A percentile compares a stretch with the other conserved stretches of the same genome.
Conservation (phyloP, 768 basidiomycete genomes). For the Mycena albidolilacea region DNA sequence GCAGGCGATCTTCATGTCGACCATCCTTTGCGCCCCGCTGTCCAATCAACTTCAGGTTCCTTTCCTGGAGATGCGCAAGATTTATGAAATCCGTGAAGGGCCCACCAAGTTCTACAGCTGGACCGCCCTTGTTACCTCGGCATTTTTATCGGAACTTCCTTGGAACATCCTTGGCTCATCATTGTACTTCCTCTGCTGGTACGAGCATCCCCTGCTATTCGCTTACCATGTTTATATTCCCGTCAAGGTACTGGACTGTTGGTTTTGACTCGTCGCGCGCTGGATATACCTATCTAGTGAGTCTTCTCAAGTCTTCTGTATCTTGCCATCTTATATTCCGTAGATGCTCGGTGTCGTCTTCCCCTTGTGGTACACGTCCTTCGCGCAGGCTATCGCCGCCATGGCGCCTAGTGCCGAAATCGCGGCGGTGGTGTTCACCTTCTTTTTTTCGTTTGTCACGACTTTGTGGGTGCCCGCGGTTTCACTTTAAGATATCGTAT, state of each 20-base stretch:
- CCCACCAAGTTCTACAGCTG: constrained; percentile 77
- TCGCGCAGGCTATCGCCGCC: constrained; percentile 73
- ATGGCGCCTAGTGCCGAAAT: constrained; percentile 74
- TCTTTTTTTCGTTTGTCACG: constrained; percentile 73
- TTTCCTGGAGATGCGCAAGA: constrained; percentile 68
- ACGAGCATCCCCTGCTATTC: background rate
- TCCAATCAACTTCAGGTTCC: constrained; percentile 75
- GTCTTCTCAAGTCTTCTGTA: background rate
- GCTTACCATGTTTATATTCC: background rate
- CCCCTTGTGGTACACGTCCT: constrained; percentile 73
- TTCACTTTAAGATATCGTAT: background rate
- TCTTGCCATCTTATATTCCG: background rate
- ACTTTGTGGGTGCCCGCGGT: constrained; percentile 64
- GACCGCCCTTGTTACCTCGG: constrained; percentile 69
- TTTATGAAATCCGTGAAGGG: constrained; percentile 80
- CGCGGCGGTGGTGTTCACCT: constrained; percentile 69
- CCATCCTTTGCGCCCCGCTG: constrained; percentile 67
- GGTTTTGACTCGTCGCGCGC: constrained; percentile 68
- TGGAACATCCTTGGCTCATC: constrained; percentile 74
- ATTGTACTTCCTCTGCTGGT: constrained; percentile 75
- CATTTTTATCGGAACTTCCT: constrained; percentile 70
- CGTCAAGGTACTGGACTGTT: constrained; percentile 69
- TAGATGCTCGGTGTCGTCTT: constrained; percentile 65
- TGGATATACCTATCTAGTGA: constrained; percentile 67
- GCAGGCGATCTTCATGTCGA: constrained; percentile 70